phyloP scores from a whole-genome alignment of 1,284 basidiomycete genomes.

The Ceratobasidium sp. region DNA sequence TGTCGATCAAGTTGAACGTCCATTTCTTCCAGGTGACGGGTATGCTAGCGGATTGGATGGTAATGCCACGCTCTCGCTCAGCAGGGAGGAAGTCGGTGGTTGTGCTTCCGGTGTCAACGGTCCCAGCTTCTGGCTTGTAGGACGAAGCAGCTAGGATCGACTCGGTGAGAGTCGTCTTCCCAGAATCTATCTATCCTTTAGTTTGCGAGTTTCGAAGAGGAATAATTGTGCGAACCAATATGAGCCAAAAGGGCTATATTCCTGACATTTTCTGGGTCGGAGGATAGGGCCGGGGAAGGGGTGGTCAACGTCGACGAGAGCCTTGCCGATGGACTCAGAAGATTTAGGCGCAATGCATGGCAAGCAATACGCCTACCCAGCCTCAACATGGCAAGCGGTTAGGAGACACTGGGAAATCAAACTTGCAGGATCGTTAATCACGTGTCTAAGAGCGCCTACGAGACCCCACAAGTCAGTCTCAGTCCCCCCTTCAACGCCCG shows the following conservation, averaged over 20 bases:
- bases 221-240: conserved; percentile 68
- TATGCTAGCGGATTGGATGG: conserved; percentile 92
- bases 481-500: too few relatives aligned
- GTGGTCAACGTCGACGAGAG: background rate
- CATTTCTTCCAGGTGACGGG: conserved; percentile 89
- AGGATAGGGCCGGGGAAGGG: background rate
- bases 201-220: conserved; percentile 48
- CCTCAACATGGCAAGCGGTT: conserved; percentile 25
- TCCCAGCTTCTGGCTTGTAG: conserved; percentile 79
- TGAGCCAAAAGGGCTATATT: conserved; percentile 89
- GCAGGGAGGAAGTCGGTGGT: conserved; percentile 92
- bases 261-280: conserved; percentile 63
- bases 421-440: background rate
- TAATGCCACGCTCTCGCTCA: conserved; percentile 90
- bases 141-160: conserved; percentile 83
- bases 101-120: conserved; percentile 90
- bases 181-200: conserved; percentile 73
- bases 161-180: conserved; percentile 92
- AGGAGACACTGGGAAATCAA: conserved; percentile 2
- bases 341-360: conserved; percentile 7
- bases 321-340: background rate
- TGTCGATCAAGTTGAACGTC: conserved; percentile 90
- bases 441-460: background rate
- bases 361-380: conserved; percentile 26
- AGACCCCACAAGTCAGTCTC: too few relatives aligned